Evolutionary conservation across 495 filamentous ascomycete genomes (phyloP), one percentile per base, ranked within the genome.

Genomic region (Durotheca rogersii): DNA sequence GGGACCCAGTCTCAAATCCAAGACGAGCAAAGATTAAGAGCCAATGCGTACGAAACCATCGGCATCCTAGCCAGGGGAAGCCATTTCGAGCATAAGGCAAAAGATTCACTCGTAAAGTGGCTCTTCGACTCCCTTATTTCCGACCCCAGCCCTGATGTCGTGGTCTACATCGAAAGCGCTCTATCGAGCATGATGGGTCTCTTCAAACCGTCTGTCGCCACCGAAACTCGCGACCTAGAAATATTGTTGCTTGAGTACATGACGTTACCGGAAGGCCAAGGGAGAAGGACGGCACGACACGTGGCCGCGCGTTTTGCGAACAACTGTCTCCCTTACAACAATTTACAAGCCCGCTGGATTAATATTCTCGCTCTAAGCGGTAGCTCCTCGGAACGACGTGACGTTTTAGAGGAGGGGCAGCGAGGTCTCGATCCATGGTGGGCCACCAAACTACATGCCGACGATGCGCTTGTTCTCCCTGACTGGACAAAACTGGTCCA

Each of bases 291-390:
- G 70, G 84, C 85, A 38, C 82, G 88, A 6, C 92, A 89, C 68
- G 81, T 87, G 14, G 86, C 86, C n/a, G 80, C 93, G 3, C 85
- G 90, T 17, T 96, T 90, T 74, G 87, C 90, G 2, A 96, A 96
- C 58, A 76, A 86, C n/a, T 95, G 89, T 58, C 73, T 98, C 7
- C 82, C 85, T 1, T 96, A 86, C 52, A 74, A 70, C 27, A 89
- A 94, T 60, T 76, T 89, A 9, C 74, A 82, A 15, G 93, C 85
- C 30, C 81, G 92, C 34, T 97, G 89, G 89, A 86, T 94, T 37
- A 80, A 95, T 68, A 73, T 96, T 21, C 75, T 96, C 51, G 90
- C 90, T 31, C 67, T 94, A 32, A 80, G 84, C 27, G 76, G 75
- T 14, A 77, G 78, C 1, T 69, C 73, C 3, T 72, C 76, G 25